These are phyloP conservation scores for Microstegium vimineum DNA, from an alignment of 176 grass and related monocot species.

Conservation along the genomic window DNA sequence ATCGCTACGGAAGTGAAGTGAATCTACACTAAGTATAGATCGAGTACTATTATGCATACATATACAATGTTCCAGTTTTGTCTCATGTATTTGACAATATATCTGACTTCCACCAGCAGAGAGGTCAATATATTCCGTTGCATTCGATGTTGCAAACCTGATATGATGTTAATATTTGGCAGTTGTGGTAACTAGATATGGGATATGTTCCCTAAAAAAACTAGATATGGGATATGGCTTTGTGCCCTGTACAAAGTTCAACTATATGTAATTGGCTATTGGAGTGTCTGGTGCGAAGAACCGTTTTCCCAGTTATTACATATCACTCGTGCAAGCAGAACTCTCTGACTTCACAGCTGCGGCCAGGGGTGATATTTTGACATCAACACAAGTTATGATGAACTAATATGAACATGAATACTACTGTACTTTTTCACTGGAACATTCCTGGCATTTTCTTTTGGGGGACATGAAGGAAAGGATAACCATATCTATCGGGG, in stretches of 20 bases:
- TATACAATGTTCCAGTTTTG: conserved; percentile 18
- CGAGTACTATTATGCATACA: not conserved
- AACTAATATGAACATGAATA: not conserved
- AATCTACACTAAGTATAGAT: not conserved
- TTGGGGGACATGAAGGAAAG: too few species aligned
- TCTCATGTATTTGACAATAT: not conserved
- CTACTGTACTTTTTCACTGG: not conserved
- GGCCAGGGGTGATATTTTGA: not conserved
- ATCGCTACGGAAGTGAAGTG: conserved; percentile 46
- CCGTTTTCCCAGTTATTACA: not conserved
- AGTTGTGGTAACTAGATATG: not conserved
- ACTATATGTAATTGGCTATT: not conserved
- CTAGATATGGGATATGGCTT: not conserved
- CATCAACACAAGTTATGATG: too few species aligned
- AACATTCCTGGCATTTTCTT: too few species aligned
- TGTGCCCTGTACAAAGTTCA: not conserved
- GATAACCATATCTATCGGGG: too few species aligned
- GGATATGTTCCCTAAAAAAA: too few species aligned
- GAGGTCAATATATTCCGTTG: not conserved
- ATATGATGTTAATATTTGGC: not conserved
- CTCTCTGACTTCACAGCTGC: not conserved
- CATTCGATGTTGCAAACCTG: not conserved
- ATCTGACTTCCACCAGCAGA: not conserved
- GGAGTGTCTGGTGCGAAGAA: not conserved
- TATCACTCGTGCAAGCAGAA: not conserved